These are phyloP conservation scores for Saccharomyces uvarum DNA, from an alignment of 1,139 yeast genomes.

Conservation along the genomic window DNA sequence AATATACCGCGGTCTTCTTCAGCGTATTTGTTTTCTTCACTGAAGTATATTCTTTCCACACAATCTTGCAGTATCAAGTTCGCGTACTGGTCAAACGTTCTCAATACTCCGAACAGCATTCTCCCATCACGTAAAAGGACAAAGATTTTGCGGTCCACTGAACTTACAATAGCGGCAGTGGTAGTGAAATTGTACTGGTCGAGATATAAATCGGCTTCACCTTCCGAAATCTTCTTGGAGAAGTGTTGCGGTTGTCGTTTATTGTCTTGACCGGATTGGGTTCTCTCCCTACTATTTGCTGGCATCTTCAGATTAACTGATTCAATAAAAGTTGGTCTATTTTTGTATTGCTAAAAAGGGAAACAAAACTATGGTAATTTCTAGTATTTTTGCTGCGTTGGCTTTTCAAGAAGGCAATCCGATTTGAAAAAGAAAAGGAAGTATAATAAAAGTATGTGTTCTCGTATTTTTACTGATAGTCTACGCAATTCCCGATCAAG, in stretches of 20 bases:
- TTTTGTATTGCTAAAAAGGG: neutral
- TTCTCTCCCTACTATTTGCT: neutral
- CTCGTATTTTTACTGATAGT: neutral
- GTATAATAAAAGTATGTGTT: neutral
- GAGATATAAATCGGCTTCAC: slow-evolving; percentile 37
- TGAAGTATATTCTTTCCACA: slow-evolving; percentile 71
- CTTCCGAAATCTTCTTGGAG: slow-evolving; percentile 28
- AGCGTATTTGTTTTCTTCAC: slow-evolving; percentile 48
- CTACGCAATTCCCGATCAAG: neutral
- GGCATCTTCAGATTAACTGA: neutral
- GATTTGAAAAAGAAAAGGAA: neutral
- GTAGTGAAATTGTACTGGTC: slow-evolving; percentile 84
- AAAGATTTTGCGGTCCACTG: slow-evolving; percentile 72
- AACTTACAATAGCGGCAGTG: slow-evolving; percentile 91
- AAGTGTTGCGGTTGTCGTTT: neutral
- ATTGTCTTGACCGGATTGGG: neutral
- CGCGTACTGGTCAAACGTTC: slow-evolving; percentile 94
- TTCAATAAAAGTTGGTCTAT: neutral
- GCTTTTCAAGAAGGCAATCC: neutral
- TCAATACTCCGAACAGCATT: slow-evolving; percentile 76
- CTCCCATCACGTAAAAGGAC: slow-evolving; percentile 88
- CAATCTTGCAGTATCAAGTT: slow-evolving; percentile 90
- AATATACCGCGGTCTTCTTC: slow-evolving; percentile 74
- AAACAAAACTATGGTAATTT: neutral
- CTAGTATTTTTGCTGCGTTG: neutral